Evolutionary conservation across 208 protist genomes (phyloP).

Genomic region (Crithidia thermophila): DNA sequence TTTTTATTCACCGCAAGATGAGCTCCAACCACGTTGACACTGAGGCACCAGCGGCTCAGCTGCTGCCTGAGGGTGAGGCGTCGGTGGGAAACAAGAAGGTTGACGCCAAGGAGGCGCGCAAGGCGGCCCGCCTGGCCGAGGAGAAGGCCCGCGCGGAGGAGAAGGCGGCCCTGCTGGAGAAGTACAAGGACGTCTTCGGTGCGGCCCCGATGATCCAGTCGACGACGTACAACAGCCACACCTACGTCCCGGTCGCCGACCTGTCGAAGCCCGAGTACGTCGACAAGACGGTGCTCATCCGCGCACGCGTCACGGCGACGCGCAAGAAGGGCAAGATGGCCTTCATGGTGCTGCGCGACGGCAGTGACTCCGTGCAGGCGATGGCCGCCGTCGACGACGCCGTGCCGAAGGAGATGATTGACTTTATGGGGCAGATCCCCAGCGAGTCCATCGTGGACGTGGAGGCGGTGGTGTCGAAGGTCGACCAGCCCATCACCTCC

Average conservation of each 20-base stretch:
- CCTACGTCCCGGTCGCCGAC: slow-evolving; percentile 51
- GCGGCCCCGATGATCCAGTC: slow-evolving; percentile 78
- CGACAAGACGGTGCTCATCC: slow-evolving; percentile 66
- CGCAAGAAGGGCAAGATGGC: slow-evolving; percentile 93
- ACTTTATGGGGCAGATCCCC: slow-evolving; percentile 90
- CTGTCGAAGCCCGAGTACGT: slow-evolving; percentile 44
- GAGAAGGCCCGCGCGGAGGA: slow-evolving; percentile 82
- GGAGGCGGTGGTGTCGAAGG: slow-evolving; percentile 56
- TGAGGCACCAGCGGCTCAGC: slow-evolving; percentile 13
- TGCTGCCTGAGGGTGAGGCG: slow-evolving; percentile 16
- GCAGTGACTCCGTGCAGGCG: slow-evolving; percentile 79
- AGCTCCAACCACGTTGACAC: slow-evolving; percentile 33
- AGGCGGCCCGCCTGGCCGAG: slow-evolving; percentile 81
- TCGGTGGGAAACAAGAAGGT: slow-evolving; percentile 45
- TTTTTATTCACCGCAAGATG: slow-evolving; percentile 13
- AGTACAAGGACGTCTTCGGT: slow-evolving; percentile 85
- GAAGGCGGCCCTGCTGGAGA: slow-evolving; percentile 79
- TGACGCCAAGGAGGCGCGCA: slow-evolving; percentile 83
- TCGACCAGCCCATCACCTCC: slow-evolving; percentile 77
- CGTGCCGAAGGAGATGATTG: slow-evolving; percentile 89
- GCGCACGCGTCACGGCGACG: slow-evolving; percentile 86
- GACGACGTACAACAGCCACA: slow-evolving; percentile 53
- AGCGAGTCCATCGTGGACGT: slow-evolving; percentile 92
- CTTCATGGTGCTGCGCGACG: slow-evolving; percentile 91
- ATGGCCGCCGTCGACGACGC: slow-evolving; percentile 76